Percentiles rank a stretch among this genome's conserved stretches.
phyloP scores from a whole-genome alignment of 1,284 basidiomycete species.

The Cutaneotrichosporon arboriforme region DNA sequence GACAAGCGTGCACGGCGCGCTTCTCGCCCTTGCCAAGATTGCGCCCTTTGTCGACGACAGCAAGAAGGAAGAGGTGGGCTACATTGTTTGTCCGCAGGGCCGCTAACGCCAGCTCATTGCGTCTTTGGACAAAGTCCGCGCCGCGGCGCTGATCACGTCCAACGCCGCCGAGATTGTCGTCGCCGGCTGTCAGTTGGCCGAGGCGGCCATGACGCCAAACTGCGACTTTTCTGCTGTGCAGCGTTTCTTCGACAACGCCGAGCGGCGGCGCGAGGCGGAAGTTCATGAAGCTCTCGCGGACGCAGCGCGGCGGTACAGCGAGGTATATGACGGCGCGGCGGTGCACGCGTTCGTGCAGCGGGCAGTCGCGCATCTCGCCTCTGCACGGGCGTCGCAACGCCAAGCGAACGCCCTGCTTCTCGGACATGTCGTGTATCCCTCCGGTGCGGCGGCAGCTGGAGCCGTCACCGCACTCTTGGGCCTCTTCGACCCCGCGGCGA shows the following conservation, averaged over 20 bases:
- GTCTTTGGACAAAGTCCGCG: constrained; percentile 52
- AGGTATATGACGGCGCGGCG: constrained; percentile 38
- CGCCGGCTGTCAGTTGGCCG: constrained; percentile 69
- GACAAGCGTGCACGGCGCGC: constrained; percentile 72
- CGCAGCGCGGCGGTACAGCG: constrained; percentile 63
- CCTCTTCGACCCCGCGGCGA: constrained; percentile 25
- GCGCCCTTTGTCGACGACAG: constrained; percentile 50
- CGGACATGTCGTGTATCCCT: constrained; percentile 65
- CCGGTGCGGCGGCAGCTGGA: neutral
- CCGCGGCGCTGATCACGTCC: constrained; percentile 56
- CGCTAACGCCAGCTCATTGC: constrained; percentile 29
- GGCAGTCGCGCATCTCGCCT: constrained; percentile 62
- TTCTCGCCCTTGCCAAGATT: constrained; percentile 68
- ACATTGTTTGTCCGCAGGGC: neutral
- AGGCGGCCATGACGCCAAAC: constrained; percentile 56
- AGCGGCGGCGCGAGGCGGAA: constrained; percentile 60
- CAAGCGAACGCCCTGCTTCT: constrained; percentile 73
- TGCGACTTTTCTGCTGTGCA: constrained; percentile 5
- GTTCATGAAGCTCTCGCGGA: constrained; percentile 71
- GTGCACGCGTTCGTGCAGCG: constrained; percentile 48
- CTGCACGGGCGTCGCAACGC: constrained; percentile 54
- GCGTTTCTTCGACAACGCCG: constrained; percentile 57
- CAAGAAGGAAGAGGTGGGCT: constrained; percentile 20
- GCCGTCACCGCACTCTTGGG: constrained; percentile 24
- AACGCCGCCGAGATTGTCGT: constrained; percentile 69